Conservation (phyloP, 441 rosid genomes). For the Metrosideros polymorpha region DNA sequence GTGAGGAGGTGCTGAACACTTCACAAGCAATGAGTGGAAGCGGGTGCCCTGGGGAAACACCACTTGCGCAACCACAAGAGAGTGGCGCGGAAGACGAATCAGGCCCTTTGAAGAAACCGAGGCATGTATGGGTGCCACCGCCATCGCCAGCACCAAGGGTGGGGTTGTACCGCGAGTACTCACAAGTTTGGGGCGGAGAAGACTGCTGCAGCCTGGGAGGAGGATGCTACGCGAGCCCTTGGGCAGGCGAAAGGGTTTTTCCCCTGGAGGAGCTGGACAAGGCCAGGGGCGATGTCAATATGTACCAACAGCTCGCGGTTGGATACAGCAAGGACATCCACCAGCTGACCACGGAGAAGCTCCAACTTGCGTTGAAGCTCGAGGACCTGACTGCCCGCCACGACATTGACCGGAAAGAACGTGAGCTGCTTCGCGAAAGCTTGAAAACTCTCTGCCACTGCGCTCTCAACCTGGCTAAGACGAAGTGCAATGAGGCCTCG, state of each 20-base stretch:
- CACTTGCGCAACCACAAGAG: background rate
- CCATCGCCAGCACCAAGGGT: background rate
- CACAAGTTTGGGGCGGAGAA: background rate
- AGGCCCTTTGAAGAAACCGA: background rate
- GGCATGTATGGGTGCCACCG: background rate
- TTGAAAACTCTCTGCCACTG: background rate
- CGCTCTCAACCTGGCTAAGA: background rate
- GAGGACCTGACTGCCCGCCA: background rate
- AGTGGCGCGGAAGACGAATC: background rate
- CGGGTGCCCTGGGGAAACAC: background rate
- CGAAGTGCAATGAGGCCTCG: background rate
- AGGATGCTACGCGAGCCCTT: background rate
- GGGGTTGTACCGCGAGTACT: background rate
- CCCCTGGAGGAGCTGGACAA: background rate
- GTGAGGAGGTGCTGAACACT: background rate
- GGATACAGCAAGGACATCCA: background rate
- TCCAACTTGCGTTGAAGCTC: background rate
- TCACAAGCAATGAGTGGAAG: background rate
- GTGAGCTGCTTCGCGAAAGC: background rate
- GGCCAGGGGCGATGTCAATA: background rate
- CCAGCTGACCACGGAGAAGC: background rate
- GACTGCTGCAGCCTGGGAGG: background rate
- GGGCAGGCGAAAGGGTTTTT: background rate
- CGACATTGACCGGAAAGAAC: background rate
- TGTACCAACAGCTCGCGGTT: background rate